Evolutionary conservation across 2,329 filamentous ascomycete species (phyloP), one percentile per base, ranked within the genome.

Genomic region (Chaetomiaceae sp.): DNA sequence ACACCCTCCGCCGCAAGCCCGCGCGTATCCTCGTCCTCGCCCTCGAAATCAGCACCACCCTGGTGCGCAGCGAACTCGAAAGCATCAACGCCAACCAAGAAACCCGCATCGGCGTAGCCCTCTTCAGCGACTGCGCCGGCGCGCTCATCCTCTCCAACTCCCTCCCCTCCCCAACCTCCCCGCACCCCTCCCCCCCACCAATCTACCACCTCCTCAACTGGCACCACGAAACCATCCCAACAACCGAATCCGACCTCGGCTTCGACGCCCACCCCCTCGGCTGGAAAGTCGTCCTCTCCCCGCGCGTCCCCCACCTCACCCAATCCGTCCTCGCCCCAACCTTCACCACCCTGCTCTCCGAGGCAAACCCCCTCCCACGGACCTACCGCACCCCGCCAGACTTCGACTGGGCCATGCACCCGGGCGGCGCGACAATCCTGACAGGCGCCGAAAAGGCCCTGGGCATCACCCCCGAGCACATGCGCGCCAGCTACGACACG

Each of bases 371-470:
- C 1, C 65, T 81, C 3, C 76, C 78, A 1, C 60, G 64, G 5
- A 60, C 65, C 7, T 76, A 76, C 58, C 61, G 65, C n/a, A 56
- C 63, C 0, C 70, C 83, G 0, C 64, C 71, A 0, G 78, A 85
- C 53, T 86, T 86, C 57, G 85, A 88, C 69, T 88, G 85, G 85
- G 85, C 83, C 1, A 76, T 88, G 62, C 85, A 88, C 58, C 85
- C 85, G 0, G 85, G 85, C 4, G 85, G 85, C 16, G 73, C 81
- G 0, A 81, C 82, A 1, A 85, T 88, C 37, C 69, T 88, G 2
- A 74, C 80, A 0, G 82, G 82, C 0, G 80, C 84, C 0, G 79
- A 86, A 63, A 70, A 70, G 37, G 72, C 70, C 1, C 73, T 88
- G 71, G 64, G 68, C 5, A 75, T 87, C 41, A 73, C 72, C 0